phyloP scores from a whole-genome alignment of 1,284 basidiomycete species.

The Singerocomus inundabilis region DNA sequence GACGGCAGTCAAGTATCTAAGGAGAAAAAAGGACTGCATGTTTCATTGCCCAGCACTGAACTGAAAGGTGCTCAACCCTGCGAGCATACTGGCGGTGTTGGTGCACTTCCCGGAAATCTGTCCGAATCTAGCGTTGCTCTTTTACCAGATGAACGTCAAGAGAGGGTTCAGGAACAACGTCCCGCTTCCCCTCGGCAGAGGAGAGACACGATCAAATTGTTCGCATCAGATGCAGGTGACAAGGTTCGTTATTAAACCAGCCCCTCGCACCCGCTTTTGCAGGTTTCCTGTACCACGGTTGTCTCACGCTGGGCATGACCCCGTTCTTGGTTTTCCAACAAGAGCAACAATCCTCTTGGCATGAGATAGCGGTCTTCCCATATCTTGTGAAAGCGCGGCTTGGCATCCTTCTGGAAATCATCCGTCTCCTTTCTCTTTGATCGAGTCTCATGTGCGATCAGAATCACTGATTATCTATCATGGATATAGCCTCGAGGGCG shows the following conservation, averaged over 20 bases:
- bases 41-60: slow-evolving; percentile 30
- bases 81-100: slow-evolving; percentile 29
- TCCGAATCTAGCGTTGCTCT: slow-evolving; percentile 34
- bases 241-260: slow-evolving; percentile 21
- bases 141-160: slow-evolving; percentile 32
- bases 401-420: neutral
- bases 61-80: slow-evolving; percentile 27
- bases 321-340: neutral
- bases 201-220: slow-evolving; percentile 22
- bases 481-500: slow-evolving; percentile 2
- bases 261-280: neutral
- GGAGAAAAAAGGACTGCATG: neutral
- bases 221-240: slow-evolving; percentile 1
- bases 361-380: neutral
- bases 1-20: slow-evolving; percentile 5
- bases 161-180: slow-evolving; percentile 1
- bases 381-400: neutral
- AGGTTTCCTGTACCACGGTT: neutral
- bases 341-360: neutral
- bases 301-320: neutral
- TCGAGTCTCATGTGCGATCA: neutral
- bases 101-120: slow-evolving; percentile 31
- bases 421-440: neutral
- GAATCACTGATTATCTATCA: slow-evolving; percentile 10
- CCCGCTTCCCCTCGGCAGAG: slow-evolving; percentile 10